Base-by-base conservation (phyloP, 2,329 filamentous ascomycete species). In the Pseudogymnoascus sp. region DNA sequence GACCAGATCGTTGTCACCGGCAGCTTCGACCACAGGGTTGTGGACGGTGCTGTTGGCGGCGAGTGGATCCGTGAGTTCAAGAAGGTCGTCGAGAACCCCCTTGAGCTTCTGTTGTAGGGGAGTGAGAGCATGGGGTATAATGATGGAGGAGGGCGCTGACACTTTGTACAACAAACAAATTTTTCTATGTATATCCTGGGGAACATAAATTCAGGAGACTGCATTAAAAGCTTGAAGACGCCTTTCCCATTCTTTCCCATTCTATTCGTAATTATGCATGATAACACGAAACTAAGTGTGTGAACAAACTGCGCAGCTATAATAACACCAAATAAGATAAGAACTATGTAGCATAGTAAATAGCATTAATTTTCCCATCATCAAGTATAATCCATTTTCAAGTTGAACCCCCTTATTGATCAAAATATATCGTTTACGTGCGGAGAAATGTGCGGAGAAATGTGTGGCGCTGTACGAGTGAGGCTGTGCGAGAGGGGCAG, bases 21-120 rank as follows among this genome's bases (percentile, higher is more conserved):
- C 73, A 96, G 90, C 82, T 99, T 99, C 76, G 95, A 99, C 82
- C 95, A 99, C 87, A 96, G 96, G 85, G 93, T 97, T 61, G 88
- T 99, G 11, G 95, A 99, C 75, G 95, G 95, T 68, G 95, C 93
- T 42, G 90, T 97, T 64, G 96, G 95, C 74, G 95, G 88, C 65
- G 95, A 99, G 78, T 99, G 93, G 87, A 91, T 99, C 78, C 87
- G 86, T 77, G 95, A 96, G 82, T 82, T 99, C 77, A 99, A 99
- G 89, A 93, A 93, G 85, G 90, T 92, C 62, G 82, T 99, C 65
- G 95, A 99, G 87, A 97, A 96, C 84, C 95, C 95, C 69, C 84
- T 99, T 70, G 90, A 96, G 81, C 84, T 99, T 70, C 82, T 99
- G 76, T 84, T 99, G 78, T 99, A 88, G 82, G 7, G 59, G 38